A percentile compares a stretch with the other conserved stretches of the same genome.
phyloP scores from a whole-genome alignment of 2,329 filamentous ascomycete species.

The Neodidymelliopsis sp. region DNA sequence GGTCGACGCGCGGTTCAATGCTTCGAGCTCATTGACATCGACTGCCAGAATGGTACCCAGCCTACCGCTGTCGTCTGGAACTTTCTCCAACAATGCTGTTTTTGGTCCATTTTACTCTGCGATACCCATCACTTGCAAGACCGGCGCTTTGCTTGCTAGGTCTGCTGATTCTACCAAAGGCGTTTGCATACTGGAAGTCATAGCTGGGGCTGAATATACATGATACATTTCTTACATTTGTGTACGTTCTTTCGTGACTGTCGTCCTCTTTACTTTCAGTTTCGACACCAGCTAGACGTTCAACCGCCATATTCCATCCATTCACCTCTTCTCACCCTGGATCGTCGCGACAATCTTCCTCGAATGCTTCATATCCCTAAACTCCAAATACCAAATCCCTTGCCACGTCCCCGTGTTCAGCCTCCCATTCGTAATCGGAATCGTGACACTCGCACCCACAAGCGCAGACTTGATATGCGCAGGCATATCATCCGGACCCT shows the following conservation, averaged over 20 bases:
- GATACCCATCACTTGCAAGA: not conserved
- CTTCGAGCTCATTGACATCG: not conserved
- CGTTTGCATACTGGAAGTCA: too few species aligned
- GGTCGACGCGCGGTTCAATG: not conserved
- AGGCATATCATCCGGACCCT: too few species aligned
- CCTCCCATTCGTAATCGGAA: slow-evolving; percentile 88
- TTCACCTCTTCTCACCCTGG: slow-evolving; percentile 75
- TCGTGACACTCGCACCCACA: slow-evolving; percentile 85
- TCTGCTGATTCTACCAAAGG: too few species aligned
- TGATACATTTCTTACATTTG: not conserved
- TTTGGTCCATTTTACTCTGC: not conserved
- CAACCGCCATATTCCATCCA: not conserved
- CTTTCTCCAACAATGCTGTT: not conserved
- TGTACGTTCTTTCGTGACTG: not conserved
- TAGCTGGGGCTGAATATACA: slow-evolving; percentile 1
- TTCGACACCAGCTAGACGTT: not conserved
- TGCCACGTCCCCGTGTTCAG: slow-evolving; percentile 79
- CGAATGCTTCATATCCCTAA: slow-evolving; percentile 76
- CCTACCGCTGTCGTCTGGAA: not conserved
- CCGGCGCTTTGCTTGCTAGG: not conserved
- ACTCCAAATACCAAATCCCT: slow-evolving; percentile 95
- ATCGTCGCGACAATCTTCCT: slow-evolving; percentile 91
- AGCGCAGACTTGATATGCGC: slow-evolving; percentile 93
- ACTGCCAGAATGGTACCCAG: not conserved
- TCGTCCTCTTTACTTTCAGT: not conserved